Base-by-base conservation (phyloP, 1,139 yeast genomes). In the Hansenula sp. region DNA sequence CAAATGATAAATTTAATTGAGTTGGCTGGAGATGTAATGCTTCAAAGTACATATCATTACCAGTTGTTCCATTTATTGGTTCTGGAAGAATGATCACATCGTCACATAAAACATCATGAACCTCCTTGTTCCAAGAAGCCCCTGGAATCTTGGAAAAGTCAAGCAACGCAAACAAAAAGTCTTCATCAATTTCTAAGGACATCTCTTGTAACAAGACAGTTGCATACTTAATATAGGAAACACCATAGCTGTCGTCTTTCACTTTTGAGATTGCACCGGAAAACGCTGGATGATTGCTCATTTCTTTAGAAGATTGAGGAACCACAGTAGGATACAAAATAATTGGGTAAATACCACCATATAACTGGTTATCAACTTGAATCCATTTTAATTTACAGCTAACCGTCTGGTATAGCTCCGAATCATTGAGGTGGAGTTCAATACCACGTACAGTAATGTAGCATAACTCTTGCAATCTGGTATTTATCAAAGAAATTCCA, bases 151-250 rank as follows among this genome's bases (percentile, higher is more conserved):
- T 81, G 10, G 83, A 71, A 56, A 89, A 89, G 40, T 90, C 96
- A 39, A 90, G 61, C 41, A 90, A 60, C 0, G 96, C 89, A 62
- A 83, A 82, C 52, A 92, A 62, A 61, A 94, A 89, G 59, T 90
- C 97, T 61, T 94, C 98, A 60, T 94, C 98, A 38, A 92, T 75
- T 55, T 92, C 97, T 40, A 92, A 65, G 0, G 97, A 82, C 75
- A 94, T 76, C 57, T 92, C 97, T 63, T 94, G 98, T 40, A 94
- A 62, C 44, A 94, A 66, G 2, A 87, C 58, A 0, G 98, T 90
- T 0, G 97, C 96, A 64, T 89, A 90, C 60, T 94, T 94, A 56
- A 90, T 79, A 57, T 85, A 90, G 16, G 82, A 64, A 12, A 94
- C 94, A 21, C 98, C 98, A 61, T 90, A 96, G 10, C 86, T 71